A percentile compares a stretch with the other conserved stretches of the same genome.
phyloP scores from a whole-genome alignment of 306 rosid species.

The Calophaca sinica region DNA sequence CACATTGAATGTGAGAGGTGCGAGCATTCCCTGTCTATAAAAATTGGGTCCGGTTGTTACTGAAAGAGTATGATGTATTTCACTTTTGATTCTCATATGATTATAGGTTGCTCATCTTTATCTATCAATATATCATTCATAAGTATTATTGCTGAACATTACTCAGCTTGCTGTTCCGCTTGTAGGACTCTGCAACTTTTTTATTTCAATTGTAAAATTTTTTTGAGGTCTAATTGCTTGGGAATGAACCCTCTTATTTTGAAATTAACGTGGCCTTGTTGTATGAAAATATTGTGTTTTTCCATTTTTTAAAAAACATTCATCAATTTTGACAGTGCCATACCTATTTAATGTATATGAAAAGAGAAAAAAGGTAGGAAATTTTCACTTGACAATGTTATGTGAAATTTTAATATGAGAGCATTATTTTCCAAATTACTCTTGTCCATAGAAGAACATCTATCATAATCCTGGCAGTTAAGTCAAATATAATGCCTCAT shows the following conservation, averaged over 20 bases:
- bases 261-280: background rate
- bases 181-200: background rate
- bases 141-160: conserved; percentile 18
- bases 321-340: background rate
- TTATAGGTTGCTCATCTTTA: conserved; percentile 36
- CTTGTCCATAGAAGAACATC: conserved; percentile 10
- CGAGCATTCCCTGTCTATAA: background rate
- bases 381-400: background rate
- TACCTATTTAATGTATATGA: background rate
- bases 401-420: conserved; percentile 12
- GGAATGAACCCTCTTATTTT: background rate
- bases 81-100: conserved; percentile 2
- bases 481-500: background rate
- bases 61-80: conserved; percentile 12
- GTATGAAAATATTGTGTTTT: background rate
- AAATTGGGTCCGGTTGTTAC: background rate
- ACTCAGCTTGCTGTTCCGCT: conserved; percentile 5
- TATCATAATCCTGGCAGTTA: background rate
- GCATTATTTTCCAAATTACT: background rate
- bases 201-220: background rate
- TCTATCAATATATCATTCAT: background rate
- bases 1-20: background rate
- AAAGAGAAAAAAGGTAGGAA: background rate
- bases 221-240: background rate
- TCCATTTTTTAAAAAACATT: background rate